Evolutionary conservation across 345 rosid species (phyloP), one percentile per base, ranked within the genome.

Genomic region (Bruguiera gymnorhiza): DNA sequence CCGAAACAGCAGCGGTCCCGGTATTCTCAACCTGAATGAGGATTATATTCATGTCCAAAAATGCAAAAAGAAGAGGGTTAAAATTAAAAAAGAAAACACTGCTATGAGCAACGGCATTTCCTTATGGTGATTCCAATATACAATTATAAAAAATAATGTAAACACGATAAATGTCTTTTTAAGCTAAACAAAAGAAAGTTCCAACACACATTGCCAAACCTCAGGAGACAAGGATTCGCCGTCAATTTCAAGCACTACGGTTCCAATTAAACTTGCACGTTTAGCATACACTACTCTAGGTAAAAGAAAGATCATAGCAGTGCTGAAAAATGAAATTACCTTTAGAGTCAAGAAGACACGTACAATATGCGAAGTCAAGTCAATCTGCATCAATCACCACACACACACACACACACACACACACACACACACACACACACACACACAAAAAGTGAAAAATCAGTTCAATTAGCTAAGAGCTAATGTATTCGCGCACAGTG

Each of bases 291-390:
- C 2, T 36, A 36, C 46, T 9, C 13, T 10, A 10, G 15, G 10
- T 39, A 39, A 3, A 8, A 34, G 37, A 34, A 11, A 39, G 48
- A 48, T 48, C 34, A 24, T 60, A 7, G 34, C 24, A 65, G 30
- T 63, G 54, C 19, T 51, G 62, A 73, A 5, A 62, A 65, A 48
- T 18, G 48, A 31, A 53, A 50, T 88, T 88, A 92, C 99, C 99
- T 90, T 92, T 73, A 96, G 64, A 72, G 93, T 96, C 83, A 92
- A 80, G 85, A 79, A 96, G 72, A 86, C 87, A 79, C 82, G 90
- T 53, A 92, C 83, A 72, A 96, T 89, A 66, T 96, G 99, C 0
- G 97, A 86, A 75, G 79, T 83, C 83, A 92, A 79, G 85, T 96
- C 99, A 74, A 95, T 92, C 99, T 95, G 97, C 86, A 80, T 21